phyloP scores from a whole-genome alignment of 495 filamentous ascomycete genomes.

The Chaetomium tenue region DNA sequence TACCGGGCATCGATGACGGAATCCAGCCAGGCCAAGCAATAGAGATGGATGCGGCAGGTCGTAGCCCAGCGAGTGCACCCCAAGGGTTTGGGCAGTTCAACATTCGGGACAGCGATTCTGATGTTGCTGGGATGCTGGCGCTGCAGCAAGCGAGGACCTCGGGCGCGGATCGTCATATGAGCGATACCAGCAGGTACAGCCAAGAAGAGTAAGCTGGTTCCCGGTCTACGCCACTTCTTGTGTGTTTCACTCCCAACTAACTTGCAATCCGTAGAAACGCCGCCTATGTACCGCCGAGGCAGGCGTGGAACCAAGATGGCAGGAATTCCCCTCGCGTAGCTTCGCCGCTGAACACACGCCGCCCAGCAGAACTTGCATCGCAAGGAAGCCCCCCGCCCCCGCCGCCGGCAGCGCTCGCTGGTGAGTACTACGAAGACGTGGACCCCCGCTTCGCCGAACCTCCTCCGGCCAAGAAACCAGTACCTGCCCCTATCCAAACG shows the following conservation, averaged over 20 bases:
- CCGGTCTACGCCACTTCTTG: neutral
- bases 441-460: constrained; percentile 75
- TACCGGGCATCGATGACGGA: constrained; percentile 53
- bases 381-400: constrained; percentile 34
- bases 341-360: constrained; percentile 40
- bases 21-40: constrained; percentile 67
- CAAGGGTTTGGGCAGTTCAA: constrained; percentile 49
- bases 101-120: constrained; percentile 63
- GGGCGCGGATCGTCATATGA: constrained; percentile 46
- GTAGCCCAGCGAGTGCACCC: constrained; percentile 49
- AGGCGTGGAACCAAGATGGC: constrained; percentile 54
- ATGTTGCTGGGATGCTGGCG: constrained; percentile 66
- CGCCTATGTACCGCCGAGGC: constrained; percentile 63
- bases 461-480: constrained; percentile 33
- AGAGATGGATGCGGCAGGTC: constrained; percentile 73
- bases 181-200: constrained; percentile 66
- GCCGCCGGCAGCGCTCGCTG: constrained; percentile 38
- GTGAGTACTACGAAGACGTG: constrained; percentile 87
- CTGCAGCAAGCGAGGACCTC: constrained; percentile 59
- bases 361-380: constrained; percentile 44
- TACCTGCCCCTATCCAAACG: constrained; percentile 34
- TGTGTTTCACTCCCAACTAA: neutral
- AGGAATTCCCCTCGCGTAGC: constrained; percentile 43
- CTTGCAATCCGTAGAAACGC: constrained; percentile 38
- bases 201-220: constrained; percentile 64